Evolutionary conservation across 148 eudicot species (phyloP).

Genomic region (Rhododendron vialii): DNA sequence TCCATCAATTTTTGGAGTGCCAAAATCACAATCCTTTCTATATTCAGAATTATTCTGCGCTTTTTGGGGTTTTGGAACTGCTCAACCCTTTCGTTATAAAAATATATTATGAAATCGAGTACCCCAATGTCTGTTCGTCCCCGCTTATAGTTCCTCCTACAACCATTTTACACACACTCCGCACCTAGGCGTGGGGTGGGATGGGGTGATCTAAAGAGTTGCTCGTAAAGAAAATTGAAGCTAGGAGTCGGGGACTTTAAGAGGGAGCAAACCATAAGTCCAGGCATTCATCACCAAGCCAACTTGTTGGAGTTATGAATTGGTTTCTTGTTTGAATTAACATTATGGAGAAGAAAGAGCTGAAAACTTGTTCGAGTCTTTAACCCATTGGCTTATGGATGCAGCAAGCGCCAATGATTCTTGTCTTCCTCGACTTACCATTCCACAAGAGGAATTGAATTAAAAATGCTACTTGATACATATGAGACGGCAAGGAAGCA

Average conservation of each 20-base stretch:
- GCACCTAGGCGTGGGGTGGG: too few relatives aligned
- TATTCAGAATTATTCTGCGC: too few relatives aligned
- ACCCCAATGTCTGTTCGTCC: too few relatives aligned
- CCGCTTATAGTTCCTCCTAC: neutral
- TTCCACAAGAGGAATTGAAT: neutral
- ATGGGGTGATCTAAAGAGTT: neutral
- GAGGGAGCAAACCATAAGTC: neutral
- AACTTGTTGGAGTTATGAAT: slow-evolving; percentile 14
- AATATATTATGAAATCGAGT: too few relatives aligned
- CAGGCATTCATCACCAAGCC: neutral
- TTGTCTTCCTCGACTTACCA: slow-evolving; percentile 37
- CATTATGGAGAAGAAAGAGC: slow-evolving; percentile 31
- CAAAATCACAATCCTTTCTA: neutral
- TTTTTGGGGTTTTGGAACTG: too few relatives aligned
- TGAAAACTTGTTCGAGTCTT: slow-evolving; percentile 33
- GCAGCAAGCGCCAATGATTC: slow-evolving; percentile 18
- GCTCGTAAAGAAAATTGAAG: neutral
- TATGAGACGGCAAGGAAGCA: neutral
- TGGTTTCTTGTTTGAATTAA: slow-evolving; percentile 30
- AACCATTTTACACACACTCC: neutral
- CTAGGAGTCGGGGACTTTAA: neutral
- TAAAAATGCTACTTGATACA: neutral
- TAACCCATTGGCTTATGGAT: slow-evolving; percentile 41
- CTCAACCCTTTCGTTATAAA: too few relatives aligned
- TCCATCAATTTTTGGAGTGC: too few relatives aligned